These are phyloP conservation scores for Albugo laibachii DNA, from an alignment of 352 stramenopile species.

Conservation along the genomic window DNA sequence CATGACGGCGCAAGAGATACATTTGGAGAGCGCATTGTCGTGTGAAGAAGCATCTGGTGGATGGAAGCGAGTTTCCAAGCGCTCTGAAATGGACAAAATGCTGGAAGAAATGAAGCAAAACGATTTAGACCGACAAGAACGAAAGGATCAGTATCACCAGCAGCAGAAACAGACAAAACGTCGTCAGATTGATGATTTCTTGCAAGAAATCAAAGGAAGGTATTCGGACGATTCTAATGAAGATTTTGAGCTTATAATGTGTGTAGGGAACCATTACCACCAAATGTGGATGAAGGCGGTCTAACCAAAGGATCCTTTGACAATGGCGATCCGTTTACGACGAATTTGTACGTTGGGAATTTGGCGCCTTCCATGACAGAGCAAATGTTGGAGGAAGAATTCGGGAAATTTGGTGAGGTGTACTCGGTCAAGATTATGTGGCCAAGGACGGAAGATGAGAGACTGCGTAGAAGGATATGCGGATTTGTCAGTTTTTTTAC, in stretches of 20 bases:
- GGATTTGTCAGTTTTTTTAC: conserved; percentile 92
- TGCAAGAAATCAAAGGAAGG: conserved; percentile 78
- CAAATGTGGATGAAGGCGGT: conserved; percentile 5
- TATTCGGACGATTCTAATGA: neutral
- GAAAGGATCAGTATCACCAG: conserved; percentile 4
- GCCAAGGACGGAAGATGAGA: conserved; percentile 89
- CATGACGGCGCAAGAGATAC: no score
- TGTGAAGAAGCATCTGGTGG: no score
- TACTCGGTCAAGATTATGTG: conserved; percentile 98
- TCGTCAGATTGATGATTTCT: conserved; percentile 72
- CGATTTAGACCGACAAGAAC: conserved; percentile 10
- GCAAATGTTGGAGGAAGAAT: conserved; percentile 71
- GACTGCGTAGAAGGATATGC: conserved; percentile 73
- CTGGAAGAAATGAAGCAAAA: conserved; percentile 55
- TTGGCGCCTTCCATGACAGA: conserved; percentile 84
- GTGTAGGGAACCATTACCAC: conserved; percentile 4
- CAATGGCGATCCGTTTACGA: conserved; percentile 68
- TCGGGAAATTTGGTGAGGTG: conserved; percentile 80
- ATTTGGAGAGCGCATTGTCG: no score
- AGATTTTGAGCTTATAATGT: neutral
- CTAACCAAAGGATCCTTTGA: conserved; percentile 58
- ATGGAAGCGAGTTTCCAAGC: conserved; percentile 3
- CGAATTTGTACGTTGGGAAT: conserved; percentile 91
- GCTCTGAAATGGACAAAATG: conserved; percentile 48
- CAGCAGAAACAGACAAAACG: conserved; percentile 17